Evolutionary conservation across 2,329 filamentous ascomycete species (phyloP), one percentile per base, ranked within the genome.

Genomic region (Alternaria conjuncta): DNA sequence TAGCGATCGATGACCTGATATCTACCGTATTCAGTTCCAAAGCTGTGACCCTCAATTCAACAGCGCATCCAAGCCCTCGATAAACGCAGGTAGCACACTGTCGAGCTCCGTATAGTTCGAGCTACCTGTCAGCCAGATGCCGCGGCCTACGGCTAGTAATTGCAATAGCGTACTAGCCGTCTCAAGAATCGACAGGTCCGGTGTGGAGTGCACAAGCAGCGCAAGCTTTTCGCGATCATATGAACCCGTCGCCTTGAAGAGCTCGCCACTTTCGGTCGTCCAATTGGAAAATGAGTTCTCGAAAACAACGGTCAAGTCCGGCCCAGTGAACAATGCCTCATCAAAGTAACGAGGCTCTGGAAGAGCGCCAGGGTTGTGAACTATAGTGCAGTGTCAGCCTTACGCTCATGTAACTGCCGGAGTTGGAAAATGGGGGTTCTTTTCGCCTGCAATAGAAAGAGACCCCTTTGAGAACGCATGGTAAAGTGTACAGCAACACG

Each of bases 281-380:
- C 69, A 71, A 36, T 67, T 68, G 26, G 23, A 50, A 60, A 69
- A 74, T 2, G 62, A 67, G 43, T 74, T 54, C 32, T 75, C 66
- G 53, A 70, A 73, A 9, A 74, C 50, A 30, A 75, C 57, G 2
- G 68, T 72, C n/a, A 71, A 50, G 30, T 73, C 55, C 11, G 57
- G 43, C 44, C 30, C 51, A 10, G 32, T 41, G 51, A 63, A 68
- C 18, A 47, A 54, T 36, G 63, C 57, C 44, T 66, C 57, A 30
- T 59, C 55, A 54, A 73, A 67, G 59, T 66, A 71, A 49, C 60
- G 56, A 61, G 65, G 53, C 60, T 70, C 63, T 55, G 68, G 70
- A 21, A 75, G 45, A 55, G 67, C 67, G 25, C 69, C 68, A 45
- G 71, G 69, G 56, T 74, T 75, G 66, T 72, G 68, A 44, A 75